These are phyloP conservation scores for Exophiala dermatitidis DNA, from an alignment of 2,329 filamentous ascomycete genomes.

Conservation along the genomic window DNA sequence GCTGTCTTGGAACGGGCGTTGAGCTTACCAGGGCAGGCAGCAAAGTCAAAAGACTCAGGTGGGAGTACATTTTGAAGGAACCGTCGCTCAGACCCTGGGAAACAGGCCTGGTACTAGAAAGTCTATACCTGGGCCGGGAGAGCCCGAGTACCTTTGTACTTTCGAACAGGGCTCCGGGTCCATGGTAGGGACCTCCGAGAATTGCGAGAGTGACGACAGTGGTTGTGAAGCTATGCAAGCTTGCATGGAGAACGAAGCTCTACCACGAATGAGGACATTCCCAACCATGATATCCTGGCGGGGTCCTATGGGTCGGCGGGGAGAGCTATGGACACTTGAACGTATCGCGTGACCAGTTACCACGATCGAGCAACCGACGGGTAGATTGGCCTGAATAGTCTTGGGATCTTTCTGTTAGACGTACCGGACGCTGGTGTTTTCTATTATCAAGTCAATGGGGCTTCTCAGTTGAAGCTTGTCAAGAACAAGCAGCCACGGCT, in stretches of 20 bases:
- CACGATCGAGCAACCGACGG: too few species aligned
- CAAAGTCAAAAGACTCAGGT: constrained; percentile 3
- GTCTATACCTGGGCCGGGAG: not conserved
- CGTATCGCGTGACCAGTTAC: too few species aligned
- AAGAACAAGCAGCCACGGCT: too few species aligned
- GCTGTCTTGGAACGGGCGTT: constrained; percentile 7
- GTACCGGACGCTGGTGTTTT: too few species aligned
- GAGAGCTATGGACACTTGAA: too few species aligned
- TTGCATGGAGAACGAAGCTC: not conserved
- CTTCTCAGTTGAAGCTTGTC: too few species aligned
- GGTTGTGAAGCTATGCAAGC: not conserved
- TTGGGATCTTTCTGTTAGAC: too few species aligned
- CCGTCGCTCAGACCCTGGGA: not conserved
- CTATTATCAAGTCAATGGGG: too few species aligned
- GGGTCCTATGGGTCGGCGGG: not conserved
- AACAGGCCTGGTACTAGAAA: not conserved
- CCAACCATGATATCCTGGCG: not conserved
- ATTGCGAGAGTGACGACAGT: not conserved
- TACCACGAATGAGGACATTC: not conserved
- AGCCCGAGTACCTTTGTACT: not conserved
- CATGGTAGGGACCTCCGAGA: not conserved
- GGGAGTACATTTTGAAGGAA: constrained; percentile 3
- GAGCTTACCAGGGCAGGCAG: constrained; percentile 8
- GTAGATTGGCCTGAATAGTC: too few species aligned
- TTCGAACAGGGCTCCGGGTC: not conserved